Percentiles rank a stretch among this genome's conserved stretches.
These are phyloP conservation scores for Nemania sp. DNA, from an alignment of 2,329 filamentous ascomycete genomes.

Conservation along the genomic window DNA sequence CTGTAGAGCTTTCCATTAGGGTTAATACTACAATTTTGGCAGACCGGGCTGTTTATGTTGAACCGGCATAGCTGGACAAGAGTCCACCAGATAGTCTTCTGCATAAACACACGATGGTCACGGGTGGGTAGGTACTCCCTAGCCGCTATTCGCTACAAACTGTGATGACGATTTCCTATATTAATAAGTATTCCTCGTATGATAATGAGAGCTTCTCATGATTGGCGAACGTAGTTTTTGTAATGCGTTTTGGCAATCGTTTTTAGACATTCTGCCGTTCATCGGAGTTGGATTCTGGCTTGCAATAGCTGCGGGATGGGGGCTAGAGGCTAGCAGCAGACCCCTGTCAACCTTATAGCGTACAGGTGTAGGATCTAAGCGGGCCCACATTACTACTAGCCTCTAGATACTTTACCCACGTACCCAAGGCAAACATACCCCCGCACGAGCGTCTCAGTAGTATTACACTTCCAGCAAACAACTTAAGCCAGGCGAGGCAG, in stretches of 20 bases:
- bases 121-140: neutral
- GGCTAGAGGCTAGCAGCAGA: conserved; percentile 8
- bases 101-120: neutral
- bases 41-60: neutral
- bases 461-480: conserved; percentile 24
- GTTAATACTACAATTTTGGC: too few relatives aligned
- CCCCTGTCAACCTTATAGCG: conserved; percentile 17
- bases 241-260: conserved; percentile 33
- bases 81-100: neutral
- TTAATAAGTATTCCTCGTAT: neutral
- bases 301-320: conserved; percentile 11
- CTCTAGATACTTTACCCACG: too few relatives aligned
- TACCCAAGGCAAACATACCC: too few relatives aligned
- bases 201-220: conserved; percentile 27
- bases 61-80: too few relatives aligned
- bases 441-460: conserved; percentile 35
- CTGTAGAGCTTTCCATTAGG: too few relatives aligned
- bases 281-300: conserved; percentile 35
- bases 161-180: neutral
- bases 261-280: conserved; percentile 31
- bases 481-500: conserved; percentile 25
- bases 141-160: neutral
- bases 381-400: neutral
- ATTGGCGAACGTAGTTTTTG: conserved; percentile 31
- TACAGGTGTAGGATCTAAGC: conserved; percentile 8